Conservation (phyloP, 331 rosid genomes). For the Quercus tomentella region DNA sequence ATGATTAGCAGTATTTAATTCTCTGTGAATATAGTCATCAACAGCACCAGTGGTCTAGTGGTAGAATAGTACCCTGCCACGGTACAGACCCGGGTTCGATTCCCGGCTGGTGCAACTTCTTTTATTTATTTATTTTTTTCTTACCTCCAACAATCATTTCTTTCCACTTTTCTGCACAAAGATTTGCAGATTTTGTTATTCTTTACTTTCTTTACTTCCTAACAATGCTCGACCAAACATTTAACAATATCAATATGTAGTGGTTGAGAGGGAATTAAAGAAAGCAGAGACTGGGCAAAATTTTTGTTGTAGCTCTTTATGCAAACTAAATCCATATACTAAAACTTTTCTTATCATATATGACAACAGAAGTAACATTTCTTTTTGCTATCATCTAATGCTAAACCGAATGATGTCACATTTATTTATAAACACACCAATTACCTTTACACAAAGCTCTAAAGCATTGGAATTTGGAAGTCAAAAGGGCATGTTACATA, state of each 20-base stretch:
- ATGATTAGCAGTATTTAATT: too few relatives aligned
- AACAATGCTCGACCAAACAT: too few relatives aligned
- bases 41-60: constrained; percentile 47
- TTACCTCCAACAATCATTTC: too few relatives aligned
- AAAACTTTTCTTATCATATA: too few relatives aligned
- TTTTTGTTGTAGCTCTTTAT: neutral
- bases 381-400: neutral
- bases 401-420: neutral
- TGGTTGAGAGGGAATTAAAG: too few relatives aligned
- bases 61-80: constrained; percentile 71
- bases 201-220: too few relatives aligned
- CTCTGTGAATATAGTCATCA: fast-evolving
- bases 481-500: neutral
- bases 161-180: too few relatives aligned
- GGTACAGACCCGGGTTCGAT: constrained; percentile 62
- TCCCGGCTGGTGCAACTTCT: constrained; percentile 45
- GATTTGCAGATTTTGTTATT: too few relatives aligned
- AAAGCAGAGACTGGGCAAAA: too few relatives aligned
- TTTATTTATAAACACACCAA: neutral
- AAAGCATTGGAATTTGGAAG: neutral
- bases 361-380: neutral
- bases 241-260: too few relatives aligned
- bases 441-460: neutral
- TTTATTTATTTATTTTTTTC: too few relatives aligned
- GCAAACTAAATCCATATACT: neutral